phyloP scores from a whole-genome alignment of 2,329 filamentous ascomycete species.

The Amauroascus verrucosus region DNA sequence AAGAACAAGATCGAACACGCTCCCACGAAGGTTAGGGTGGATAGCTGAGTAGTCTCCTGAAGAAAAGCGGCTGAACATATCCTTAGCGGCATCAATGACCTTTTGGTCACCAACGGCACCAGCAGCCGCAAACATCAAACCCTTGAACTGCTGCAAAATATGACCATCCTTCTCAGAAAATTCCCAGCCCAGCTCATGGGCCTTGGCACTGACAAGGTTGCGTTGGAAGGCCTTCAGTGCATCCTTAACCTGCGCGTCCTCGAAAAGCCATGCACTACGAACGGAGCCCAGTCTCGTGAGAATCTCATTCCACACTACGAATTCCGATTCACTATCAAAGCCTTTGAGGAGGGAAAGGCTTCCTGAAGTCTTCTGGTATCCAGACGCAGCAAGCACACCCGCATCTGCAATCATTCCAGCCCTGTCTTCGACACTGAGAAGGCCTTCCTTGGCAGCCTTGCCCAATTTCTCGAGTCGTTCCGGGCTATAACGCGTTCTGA shows the following conservation, averaged over 20 bases:
- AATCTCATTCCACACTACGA: slow-evolving; percentile 92
- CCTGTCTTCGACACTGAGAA: slow-evolving; percentile 78
- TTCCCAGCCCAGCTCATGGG: slow-evolving; percentile 78
- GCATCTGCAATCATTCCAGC: slow-evolving; percentile 93
- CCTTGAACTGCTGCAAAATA: slow-evolving; percentile 89
- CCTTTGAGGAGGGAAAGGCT: slow-evolving; percentile 75
- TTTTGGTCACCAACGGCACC: slow-evolving; percentile 69
- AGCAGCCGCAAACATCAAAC: slow-evolving; percentile 74
- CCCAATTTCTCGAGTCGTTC: slow-evolving; percentile 80
- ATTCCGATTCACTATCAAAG: slow-evolving; percentile 71
- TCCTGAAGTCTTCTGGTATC: slow-evolving; percentile 88
- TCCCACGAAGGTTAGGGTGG: slow-evolving; percentile 81
- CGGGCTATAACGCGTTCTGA: slow-evolving; percentile 77
- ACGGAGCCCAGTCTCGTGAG: slow-evolving; percentile 67
- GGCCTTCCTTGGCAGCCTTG: slow-evolving; percentile 67
- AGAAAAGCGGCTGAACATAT: slow-evolving; percentile 81
- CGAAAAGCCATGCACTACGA: slow-evolving; percentile 78
- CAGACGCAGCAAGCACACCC: slow-evolving; percentile 75
- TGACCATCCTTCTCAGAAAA: slow-evolving; percentile 80
- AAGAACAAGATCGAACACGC: slow-evolving; percentile 75
- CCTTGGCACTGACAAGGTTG: slow-evolving; percentile 64
- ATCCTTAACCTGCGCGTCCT: slow-evolving; percentile 59
- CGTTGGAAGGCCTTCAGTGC: slow-evolving; percentile 76
- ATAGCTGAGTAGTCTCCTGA: slow-evolving; percentile 69
- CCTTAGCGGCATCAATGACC: slow-evolving; percentile 68